Evolutionary conservation across 306 rosid genomes (phyloP), one percentile per base, ranked within the genome.

Genomic region (Acacia crassicarpa): DNA sequence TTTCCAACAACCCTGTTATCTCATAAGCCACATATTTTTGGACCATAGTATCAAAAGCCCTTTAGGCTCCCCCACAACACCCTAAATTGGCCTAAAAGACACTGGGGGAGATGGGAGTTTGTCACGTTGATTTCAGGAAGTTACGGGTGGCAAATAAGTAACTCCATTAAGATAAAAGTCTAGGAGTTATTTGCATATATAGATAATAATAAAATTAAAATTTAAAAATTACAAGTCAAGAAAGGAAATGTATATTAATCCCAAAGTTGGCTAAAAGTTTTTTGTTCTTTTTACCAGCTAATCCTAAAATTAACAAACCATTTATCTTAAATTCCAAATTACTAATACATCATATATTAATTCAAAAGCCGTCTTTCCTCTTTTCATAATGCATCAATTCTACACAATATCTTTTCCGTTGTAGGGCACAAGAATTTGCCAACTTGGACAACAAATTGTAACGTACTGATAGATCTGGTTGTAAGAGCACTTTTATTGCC

Each of bases 361-460:
- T 65, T 65, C 43, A 16, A 65, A 65, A 32, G 17, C 8, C 70
- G 6, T 30, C 16, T 27, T 27, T 27, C 1, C 0, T 27, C 27
- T 27, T 27, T 27, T 27, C 27, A 27, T 27, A 27, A 27, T 27
- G 27, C 27, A 27, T 27, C 27, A 27, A 27, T 27, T 27, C 27
- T 27, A 27, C 27, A 27, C 27, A 27, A 27, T 27, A 51, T 63
- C 44, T 61, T 72, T 61, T 58, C 66, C 17, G 22, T 35, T 35
- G 33, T 11, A 48, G 54, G 44, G 32, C 22, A 38, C 79, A 73
- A 80, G n/a, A n/a, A n/a, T n/a, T n/a, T n/a, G n/a, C n/a, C n/a
- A n/a, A n/a, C n/a, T n/a, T n/a, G n/a, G n/a, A 10, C 38, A 74
- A 69, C 75, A 74, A 65, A 74, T 51, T 8, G 27, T 48, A 73